phyloP scores from a whole-genome alignment of 345 rosid species.

The Jatropha curcas region DNA sequence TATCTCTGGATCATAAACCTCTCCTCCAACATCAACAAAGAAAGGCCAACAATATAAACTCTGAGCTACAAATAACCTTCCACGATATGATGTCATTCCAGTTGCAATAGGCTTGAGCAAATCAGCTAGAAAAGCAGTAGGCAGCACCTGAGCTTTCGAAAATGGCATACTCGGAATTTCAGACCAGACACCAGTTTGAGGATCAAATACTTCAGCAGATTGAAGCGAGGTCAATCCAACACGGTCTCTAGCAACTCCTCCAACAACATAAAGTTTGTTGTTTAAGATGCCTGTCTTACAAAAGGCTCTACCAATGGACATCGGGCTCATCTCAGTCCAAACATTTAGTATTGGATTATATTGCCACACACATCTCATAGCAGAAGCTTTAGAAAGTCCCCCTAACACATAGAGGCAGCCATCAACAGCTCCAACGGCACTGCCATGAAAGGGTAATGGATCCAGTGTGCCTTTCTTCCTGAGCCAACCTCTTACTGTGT shows the following conservation, averaged over 20 bases:
- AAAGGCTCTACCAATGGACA: constrained; percentile 76
- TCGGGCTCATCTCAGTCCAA: constrained; percentile 75
- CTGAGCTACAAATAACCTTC: constrained; percentile 83
- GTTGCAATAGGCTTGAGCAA: constrained; percentile 86
- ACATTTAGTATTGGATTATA: constrained; percentile 63
- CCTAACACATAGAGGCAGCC: constrained; percentile 86
- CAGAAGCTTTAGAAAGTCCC: constrained; percentile 65
- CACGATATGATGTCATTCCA: constrained; percentile 87
- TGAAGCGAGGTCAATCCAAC: constrained; percentile 78
- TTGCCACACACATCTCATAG: constrained; percentile 69
- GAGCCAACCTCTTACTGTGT: constrained; percentile 65
- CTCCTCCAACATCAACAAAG: constrained; percentile 92
- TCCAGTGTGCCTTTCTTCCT: constrained; percentile 53
- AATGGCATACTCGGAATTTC: constrained; percentile 89
- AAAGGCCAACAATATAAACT: constrained; percentile 92
- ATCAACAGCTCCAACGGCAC: constrained; percentile 68
- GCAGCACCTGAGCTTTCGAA: constrained; percentile 69
- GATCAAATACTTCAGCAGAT: constrained; percentile 88
- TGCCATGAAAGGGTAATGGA: constrained; percentile 70
- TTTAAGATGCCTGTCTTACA: constrained; percentile 74
- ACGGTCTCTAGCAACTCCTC: constrained; percentile 69
- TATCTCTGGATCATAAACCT: constrained; percentile 69
- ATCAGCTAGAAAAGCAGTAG: constrained; percentile 77
- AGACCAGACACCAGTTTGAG: constrained; percentile 57
- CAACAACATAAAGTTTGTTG: constrained; percentile 79